Evolutionary conservation across 495 filamentous ascomycete genomes (phyloP).

Genomic region (Trichocladium uniseriatum): DNA sequence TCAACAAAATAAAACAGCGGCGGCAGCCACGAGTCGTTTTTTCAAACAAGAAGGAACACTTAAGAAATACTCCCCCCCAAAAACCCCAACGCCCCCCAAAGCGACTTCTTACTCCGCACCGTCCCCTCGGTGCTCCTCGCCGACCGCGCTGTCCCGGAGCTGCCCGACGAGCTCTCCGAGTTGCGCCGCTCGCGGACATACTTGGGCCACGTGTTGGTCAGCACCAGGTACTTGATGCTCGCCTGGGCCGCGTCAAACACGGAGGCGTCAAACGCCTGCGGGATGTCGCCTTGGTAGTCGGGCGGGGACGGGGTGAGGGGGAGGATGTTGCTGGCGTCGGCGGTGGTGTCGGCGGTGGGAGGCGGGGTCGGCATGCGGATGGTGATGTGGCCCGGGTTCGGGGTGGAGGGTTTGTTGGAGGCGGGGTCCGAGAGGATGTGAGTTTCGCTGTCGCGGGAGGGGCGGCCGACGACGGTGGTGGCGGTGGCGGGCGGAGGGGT

Average conservation of each 20-base stretch:
- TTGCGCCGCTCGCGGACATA: conserved; percentile 37
- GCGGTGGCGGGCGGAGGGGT: background rate
- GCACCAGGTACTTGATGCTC: conserved; percentile 58
- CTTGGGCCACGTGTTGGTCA: conserved; percentile 63
- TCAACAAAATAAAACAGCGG: too few species aligned
- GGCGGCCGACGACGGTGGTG: background rate
- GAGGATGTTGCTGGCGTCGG: background rate
- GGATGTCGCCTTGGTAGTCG: conserved; percentile 32
- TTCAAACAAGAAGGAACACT: too few species aligned
- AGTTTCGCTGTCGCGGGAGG: conserved; percentile 10
- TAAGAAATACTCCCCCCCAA: too few species aligned
- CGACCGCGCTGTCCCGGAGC: background rate
- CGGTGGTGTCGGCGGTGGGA: conserved; percentile 4
- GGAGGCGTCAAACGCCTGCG: conserved; percentile 38
- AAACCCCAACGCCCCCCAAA: conserved; percentile 12
- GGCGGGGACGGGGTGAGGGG: background rate
- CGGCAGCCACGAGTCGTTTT: too few species aligned
- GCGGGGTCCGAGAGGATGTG: conserved; percentile 7
- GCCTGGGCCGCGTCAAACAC: conserved; percentile 53
- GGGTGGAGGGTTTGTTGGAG: background rate
- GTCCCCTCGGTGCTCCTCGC: background rate
- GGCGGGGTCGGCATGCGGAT: background rate
- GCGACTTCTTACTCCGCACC: background rate
- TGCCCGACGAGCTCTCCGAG: conserved; percentile 12
- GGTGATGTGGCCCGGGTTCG: background rate